Base-by-base conservation (phyloP, 306 rosid species). In the Prunus padus region DNA sequence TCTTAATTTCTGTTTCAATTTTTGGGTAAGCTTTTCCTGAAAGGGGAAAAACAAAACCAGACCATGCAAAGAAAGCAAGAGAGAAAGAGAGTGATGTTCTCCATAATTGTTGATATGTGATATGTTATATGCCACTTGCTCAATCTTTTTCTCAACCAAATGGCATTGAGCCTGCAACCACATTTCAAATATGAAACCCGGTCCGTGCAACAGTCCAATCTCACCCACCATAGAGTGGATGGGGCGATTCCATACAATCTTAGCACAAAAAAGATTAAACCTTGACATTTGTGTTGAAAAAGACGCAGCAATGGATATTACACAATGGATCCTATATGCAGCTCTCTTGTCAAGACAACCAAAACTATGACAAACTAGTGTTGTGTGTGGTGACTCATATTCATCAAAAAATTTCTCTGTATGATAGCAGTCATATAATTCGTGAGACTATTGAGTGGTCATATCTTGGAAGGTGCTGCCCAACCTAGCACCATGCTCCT, bases 401-500 rank as follows among this genome's bases (percentile, higher is more conserved):
- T 37, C 54, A 49, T 25, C 9, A 56, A 75, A 65, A 52, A 46
- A 50, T 69, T 12, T 19, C 25, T 65, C 42, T 18, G 40, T 60
- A 62, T 1, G 71, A 30, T 68, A n/a, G 64, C 45, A 67, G 22
- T 56, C 45, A 70, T 60, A 19, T 25, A 28, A 71, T 18, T 61
- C 46, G 18, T 11, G 46, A 13, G 31, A 55, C 46, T 64, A 81
- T 40, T 23, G 67, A 25, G 61, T 8, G 79, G 22, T 68, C 67
- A 12, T 45, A 65, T 74, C 85, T 71, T 82, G 82, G 65, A 14
- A 76, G 45, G 69, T 57, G 82, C 80, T 84, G 71, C 92, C 97
- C 30, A 94, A 79, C 47, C 67, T 80, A 63, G 87, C 87, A 50
- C 93, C 98, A 23, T 87, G 88, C 69, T 71, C 83, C 82, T 87